Conservation (phyloP, 495 filamentous ascomycete species). For the Aspergillus heteromorphus region DNA sequence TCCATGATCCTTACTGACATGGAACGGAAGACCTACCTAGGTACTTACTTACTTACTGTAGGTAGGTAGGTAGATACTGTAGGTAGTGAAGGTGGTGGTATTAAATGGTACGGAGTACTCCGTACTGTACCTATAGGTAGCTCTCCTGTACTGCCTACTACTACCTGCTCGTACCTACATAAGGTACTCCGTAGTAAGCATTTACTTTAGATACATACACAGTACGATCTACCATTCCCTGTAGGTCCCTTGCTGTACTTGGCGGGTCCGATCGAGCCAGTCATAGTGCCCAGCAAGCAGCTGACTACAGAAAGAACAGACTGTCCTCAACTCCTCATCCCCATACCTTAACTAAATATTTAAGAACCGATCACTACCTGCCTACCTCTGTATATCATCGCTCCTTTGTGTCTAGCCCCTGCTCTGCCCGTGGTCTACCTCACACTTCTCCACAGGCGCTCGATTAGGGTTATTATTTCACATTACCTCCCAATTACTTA, state of each 20-base stretch:
- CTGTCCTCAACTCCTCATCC: conserved; percentile 36
- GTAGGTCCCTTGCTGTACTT: conserved; percentile 18
- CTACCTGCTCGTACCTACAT: too few species aligned
- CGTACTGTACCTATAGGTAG: too few species aligned
- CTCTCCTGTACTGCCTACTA: too few species aligned
- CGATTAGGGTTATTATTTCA: neutral
- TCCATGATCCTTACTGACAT: too few species aligned
- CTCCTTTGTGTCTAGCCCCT: neutral
- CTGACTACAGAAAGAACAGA: conserved; percentile 42
- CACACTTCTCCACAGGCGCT: neutral
- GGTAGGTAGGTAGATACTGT: too few species aligned
- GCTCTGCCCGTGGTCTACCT: neutral
- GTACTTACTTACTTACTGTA: too few species aligned
- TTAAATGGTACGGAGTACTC: too few species aligned
- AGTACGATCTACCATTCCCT: neutral
- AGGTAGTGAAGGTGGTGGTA: too few species aligned
- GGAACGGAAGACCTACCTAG: too few species aligned
- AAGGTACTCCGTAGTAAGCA: neutral
- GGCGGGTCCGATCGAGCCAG: conserved; percentile 20
- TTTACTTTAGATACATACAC: neutral
- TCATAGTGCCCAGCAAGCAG: conserved; percentile 21
- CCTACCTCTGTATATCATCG: neutral
- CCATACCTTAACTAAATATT: conserved; percentile 15
- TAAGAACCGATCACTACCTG: conserved; percentile 21
- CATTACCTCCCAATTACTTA: neutral